These are phyloP conservation scores for Petunia axillaris DNA, from an alignment of 257 asterid genomes.

Conservation along the genomic window DNA sequence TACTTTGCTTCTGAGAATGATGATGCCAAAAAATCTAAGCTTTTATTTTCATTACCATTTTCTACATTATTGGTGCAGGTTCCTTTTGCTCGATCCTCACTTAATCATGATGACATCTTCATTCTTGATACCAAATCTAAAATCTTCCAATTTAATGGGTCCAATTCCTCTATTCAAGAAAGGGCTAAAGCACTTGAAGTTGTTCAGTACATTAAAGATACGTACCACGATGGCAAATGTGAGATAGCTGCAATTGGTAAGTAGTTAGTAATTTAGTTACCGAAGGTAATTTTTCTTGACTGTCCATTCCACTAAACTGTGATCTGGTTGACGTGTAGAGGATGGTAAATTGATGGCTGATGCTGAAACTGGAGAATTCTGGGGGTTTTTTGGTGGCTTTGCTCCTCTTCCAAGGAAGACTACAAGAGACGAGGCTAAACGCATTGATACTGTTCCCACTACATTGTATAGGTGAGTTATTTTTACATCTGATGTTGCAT, in stretches of 20 bases:
- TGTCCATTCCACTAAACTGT: conserved; percentile 34
- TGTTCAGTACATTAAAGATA: conserved; percentile 94
- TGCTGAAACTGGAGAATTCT: conserved; percentile 99
- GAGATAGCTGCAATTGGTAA: conserved; percentile 96
- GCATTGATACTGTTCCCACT: conserved; percentile 47
- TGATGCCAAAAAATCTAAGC: not conserved
- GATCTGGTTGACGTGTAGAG: conserved; percentile 54
- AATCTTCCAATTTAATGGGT: conserved; percentile 94
- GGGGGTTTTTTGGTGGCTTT: conserved; percentile 99
- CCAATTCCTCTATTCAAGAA: conserved; percentile 98
- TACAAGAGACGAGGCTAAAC: conserved; percentile 51
- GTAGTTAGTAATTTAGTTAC: conserved; percentile 28
- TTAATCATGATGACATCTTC: conserved; percentile 95
- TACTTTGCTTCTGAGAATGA: conserved; percentile 26
- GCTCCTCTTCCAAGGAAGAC: conserved; percentile 98
- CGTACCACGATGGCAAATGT: conserved; percentile 95
- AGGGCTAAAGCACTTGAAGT: conserved; percentile 99
- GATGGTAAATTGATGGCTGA: conserved; percentile 99
- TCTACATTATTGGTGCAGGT: conserved; percentile 57
- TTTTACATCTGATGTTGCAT: conserved; percentile 26
- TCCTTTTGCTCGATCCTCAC: conserved; percentile 90
- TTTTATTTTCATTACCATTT: conserved; percentile 19
- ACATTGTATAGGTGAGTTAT: conserved; percentile 74
- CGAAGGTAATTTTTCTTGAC: conserved; percentile 32
- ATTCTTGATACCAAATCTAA: conserved; percentile 90